Evolutionary conservation across 345 rosid genomes (phyloP).

Genomic region (Citrus glauca): DNA sequence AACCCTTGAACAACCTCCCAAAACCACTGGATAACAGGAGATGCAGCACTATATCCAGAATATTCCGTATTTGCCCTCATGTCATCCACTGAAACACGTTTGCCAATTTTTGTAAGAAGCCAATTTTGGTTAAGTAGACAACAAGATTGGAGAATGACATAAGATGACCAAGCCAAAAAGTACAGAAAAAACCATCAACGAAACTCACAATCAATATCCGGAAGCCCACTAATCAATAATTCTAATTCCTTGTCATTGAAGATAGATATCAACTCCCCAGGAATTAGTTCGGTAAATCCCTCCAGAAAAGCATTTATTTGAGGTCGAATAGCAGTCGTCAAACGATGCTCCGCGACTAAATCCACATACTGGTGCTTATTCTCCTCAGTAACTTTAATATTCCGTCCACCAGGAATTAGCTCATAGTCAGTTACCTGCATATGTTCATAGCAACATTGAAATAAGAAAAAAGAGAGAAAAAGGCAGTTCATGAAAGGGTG

Average conservation of each 20-base stretch:
- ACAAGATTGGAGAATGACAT: background rate
- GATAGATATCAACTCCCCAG: slow-evolving; percentile 72
- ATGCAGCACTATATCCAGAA: slow-evolving; percentile 87
- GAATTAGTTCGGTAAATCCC: slow-evolving; percentile 80
- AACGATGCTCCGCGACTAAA: slow-evolving; percentile 81
- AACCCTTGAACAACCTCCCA: slow-evolving; percentile 97
- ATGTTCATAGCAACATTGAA: slow-evolving; percentile 4
- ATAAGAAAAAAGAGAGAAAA: background rate
- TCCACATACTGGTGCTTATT: slow-evolving; percentile 93
- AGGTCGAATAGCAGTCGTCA: slow-evolving; percentile 97
- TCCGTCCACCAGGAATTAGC: slow-evolving; percentile 86
- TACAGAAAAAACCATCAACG: background rate
- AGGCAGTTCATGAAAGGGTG: background rate
- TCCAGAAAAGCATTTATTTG: slow-evolving; percentile 91
- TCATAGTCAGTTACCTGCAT: slow-evolving; percentile 92
- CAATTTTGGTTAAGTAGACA: background rate
- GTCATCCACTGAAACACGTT: slow-evolving; percentile 69
- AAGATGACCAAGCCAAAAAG: background rate
- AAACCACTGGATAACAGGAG: slow-evolving; percentile 96
- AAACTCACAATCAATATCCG: slow-evolving; percentile 87
- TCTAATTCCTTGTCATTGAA: slow-evolving; percentile 95
- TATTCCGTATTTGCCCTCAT: slow-evolving; percentile 90
- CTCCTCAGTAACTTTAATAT: slow-evolving; percentile 89
- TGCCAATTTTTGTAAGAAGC: slow-evolving; percentile 1
- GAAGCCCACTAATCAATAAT: slow-evolving; percentile 90